Evolutionary conservation across 1,284 basidiomycete species (phyloP), one percentile per base, ranked within the genome.

Genomic region (Irpex sp.): DNA sequence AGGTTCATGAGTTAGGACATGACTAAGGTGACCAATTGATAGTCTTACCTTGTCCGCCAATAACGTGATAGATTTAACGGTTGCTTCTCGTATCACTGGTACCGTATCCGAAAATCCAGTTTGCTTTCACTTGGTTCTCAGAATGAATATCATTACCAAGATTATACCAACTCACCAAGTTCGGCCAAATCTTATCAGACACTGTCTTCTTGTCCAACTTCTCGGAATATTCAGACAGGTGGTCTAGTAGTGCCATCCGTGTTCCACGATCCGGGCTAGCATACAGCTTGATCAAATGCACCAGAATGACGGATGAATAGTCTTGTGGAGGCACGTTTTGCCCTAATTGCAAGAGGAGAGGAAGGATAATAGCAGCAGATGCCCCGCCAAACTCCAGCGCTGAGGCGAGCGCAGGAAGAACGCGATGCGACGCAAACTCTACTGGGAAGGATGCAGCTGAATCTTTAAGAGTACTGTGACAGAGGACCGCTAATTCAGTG

Each of bases 41-140:
- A 9, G 9, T 63, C 69, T 16, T 37, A 92, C 93, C 76, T 98
- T 96, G 19, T 91, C 85, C 0, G 94, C 86, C 8, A 99, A 80
- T 4, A 94, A 79, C 57, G 88, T 87, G 47, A 98, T 88, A 0
- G 93, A 88, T 72, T 93, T 94, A 58, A 98, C 84, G 0, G 97
- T 98, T 0, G 94, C 94, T 75, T 98, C 96, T 39, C 97, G 87
- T 60, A 99, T 93, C 53, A 97, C 82, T 0, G 94, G 87, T 0
- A 98, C 91, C 0, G 94, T 96, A 72, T 99, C 97, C 4, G 90
- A 84, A 71, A 99, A 98, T 0, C 97, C 97, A 3, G 94, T 94
- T 87, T 92, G 85, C 94, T 94, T 66, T 51, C 12, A 19, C 9
- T 28, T 65, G 37, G 65, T 55, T 54, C 52, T 62, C 53, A n/a